Percentiles rank a stretch among this genome's conserved stretches.
phyloP scores from a whole-genome alignment of 345 rosid species.

The Boechera retrofracta region DNA sequence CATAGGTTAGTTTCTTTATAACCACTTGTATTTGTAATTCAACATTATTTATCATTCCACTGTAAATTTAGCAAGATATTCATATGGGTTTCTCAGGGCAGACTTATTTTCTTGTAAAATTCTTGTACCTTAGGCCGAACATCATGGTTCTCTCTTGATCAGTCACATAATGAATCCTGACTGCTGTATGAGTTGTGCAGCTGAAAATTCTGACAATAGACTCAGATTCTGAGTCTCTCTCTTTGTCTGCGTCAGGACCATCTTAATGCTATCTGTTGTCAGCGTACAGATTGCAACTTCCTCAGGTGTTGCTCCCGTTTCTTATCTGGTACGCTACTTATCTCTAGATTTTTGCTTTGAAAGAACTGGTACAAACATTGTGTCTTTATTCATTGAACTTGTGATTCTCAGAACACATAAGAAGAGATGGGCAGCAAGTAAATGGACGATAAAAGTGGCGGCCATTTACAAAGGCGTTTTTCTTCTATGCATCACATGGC shows the following conservation, averaged over 20 bases:
- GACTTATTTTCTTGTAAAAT: constrained; percentile 17
- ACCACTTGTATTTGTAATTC: constrained; percentile 40
- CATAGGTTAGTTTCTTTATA: constrained; percentile 34
- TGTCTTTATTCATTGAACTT: constrained; percentile 18
- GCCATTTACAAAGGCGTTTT: constrained; percentile 2
- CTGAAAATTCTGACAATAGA: constrained; percentile 13
- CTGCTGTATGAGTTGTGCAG: constrained; percentile 28
- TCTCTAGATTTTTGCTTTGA: neutral
- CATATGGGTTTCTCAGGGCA: constrained; percentile 20
- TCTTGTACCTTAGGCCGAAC: constrained; percentile 20
- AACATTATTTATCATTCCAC: constrained; percentile 21
- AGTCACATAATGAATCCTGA: constrained; percentile 1
- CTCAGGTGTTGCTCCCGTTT: neutral
- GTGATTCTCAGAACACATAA: constrained; percentile 9
- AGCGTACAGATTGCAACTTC: constrained; percentile 11
- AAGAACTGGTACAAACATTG: neutral
- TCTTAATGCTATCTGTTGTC: constrained; percentile 15
- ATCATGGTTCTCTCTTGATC: constrained; percentile 25
- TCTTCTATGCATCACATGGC: constrained; percentile 38
- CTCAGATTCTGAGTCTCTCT: constrained; percentile 9
- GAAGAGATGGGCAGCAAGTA: neutral
- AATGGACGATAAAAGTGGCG: constrained; percentile 5
- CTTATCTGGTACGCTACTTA: constrained; percentile 20
- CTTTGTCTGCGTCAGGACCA: neutral
- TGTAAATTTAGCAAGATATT: constrained; percentile 34